These are phyloP conservation scores for Agapanthus africanus DNA, from an alignment of 106 monocot genomes.

Conservation along the genomic window DNA sequence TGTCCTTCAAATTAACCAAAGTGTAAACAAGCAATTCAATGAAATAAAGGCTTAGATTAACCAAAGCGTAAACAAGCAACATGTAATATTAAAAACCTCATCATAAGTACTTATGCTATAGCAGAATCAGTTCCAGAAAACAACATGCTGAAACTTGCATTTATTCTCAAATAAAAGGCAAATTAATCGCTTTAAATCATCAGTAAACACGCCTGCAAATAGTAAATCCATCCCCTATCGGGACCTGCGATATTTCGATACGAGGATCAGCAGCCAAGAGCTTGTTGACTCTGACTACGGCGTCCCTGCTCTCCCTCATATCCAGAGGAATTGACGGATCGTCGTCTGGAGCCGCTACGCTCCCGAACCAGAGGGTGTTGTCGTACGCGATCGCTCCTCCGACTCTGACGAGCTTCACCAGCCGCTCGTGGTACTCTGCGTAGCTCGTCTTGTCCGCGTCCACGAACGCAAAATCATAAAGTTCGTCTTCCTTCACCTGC, in stretches of 20 bases:
- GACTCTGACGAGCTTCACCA: conserved; percentile 44
- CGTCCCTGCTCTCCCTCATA: neutral
- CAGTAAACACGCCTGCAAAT: conserved; percentile 36
- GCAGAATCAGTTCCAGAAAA: too few species aligned
- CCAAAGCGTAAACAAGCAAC: too few species aligned
- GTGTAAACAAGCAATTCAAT: too few species aligned
- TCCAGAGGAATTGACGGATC: neutral
- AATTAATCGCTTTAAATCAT: too few species aligned
- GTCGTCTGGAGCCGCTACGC: conserved; percentile 23
- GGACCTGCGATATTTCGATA: conserved; percentile 30
- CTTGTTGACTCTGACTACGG: conserved; percentile 24
- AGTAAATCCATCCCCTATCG: conserved; percentile 37
- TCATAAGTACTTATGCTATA: too few species aligned
- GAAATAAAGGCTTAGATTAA: too few species aligned
- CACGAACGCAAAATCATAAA: conserved; percentile 52
- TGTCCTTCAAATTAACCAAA: too few species aligned
- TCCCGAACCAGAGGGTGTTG: conserved; percentile 56
- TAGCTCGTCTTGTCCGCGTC: conserved; percentile 54
- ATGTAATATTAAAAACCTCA: too few species aligned
- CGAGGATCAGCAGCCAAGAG: conserved; percentile 26
- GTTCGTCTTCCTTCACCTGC: conserved; percentile 21
- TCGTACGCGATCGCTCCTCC: conserved; percentile 60
- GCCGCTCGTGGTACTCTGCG: conserved; percentile 37
- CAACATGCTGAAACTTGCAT: too few species aligned
- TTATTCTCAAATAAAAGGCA: too few species aligned